Evolutionary conservation across 106 monocot genomes (phyloP).

Genomic region (Phalaenopsis equestris): DNA sequence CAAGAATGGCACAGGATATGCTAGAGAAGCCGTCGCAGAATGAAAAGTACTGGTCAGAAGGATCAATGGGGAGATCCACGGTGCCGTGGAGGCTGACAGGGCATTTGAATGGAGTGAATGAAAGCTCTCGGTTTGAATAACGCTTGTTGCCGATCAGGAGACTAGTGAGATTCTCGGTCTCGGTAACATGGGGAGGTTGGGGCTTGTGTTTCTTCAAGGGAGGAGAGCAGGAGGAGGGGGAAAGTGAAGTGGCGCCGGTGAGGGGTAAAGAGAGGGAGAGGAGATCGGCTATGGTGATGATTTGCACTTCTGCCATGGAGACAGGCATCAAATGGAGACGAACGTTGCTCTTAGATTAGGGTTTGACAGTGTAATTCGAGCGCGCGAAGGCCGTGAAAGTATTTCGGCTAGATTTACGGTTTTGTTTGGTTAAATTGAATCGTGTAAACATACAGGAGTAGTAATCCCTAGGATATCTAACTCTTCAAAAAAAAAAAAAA

Average conservation of each 20-base stretch:
- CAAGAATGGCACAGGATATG: conserved; percentile 45
- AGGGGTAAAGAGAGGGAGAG: conserved; percentile 31
- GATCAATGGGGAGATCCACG: conserved; percentile 8
- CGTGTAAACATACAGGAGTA: too few relatives aligned
- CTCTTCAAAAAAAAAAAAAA: too few relatives aligned
- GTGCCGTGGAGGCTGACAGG: conserved; percentile 26
- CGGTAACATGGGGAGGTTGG: not conserved
- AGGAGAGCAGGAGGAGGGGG: conserved; percentile 16
- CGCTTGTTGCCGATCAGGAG: conserved; percentile 2
- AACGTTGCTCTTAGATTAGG: too few relatives aligned
- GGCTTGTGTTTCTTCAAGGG: conserved; percentile 27
- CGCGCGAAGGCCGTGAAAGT: too few relatives aligned
- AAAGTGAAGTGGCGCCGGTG: conserved; percentile 44
- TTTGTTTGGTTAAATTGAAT: too few relatives aligned
- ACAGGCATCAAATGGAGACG: not conserved
- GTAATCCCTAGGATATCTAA: too few relatives aligned
- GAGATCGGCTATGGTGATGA: conserved; percentile 50
- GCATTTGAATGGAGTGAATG: conserved; percentile 25
- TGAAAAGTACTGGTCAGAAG: conserved; percentile 31
- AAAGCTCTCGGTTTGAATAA: conserved; percentile 6
- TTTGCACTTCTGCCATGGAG: not conserved
- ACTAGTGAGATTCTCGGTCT: not conserved
- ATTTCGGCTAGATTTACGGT: too few relatives aligned
- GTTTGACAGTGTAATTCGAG: too few relatives aligned
- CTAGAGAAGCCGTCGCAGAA: conserved; percentile 37